Percentiles rank a stretch among this genome's conserved stretches.
These are phyloP conservation scores for Quercus ilex DNA, from an alignment of 306 rosid species.

Conservation along the genomic window DNA sequence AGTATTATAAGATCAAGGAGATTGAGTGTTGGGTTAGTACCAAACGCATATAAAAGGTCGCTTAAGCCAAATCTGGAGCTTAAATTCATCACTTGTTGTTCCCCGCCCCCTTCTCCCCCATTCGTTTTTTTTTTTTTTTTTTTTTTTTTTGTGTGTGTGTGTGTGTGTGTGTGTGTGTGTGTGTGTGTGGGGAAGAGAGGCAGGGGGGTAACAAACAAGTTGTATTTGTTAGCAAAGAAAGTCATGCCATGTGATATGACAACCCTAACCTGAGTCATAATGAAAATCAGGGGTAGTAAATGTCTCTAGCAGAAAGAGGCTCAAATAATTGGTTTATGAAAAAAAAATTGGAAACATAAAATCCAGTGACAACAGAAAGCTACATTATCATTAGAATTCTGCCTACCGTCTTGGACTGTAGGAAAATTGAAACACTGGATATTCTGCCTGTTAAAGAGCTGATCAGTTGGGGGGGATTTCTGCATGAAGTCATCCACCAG, in stretches of 20 bases:
- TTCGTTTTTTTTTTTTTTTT: no score
- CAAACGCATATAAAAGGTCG: neutral
- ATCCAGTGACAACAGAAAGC: neutral
- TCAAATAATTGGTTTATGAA: neutral
- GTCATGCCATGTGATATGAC: neutral
- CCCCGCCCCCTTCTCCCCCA: no score
- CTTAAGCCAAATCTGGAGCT: no score
- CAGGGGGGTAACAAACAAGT: neutral
- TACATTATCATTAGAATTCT: constrained; percentile 13
- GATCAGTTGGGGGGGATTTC: constrained; percentile 75
- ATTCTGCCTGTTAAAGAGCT: constrained; percentile 64
- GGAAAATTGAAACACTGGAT: constrained; percentile 77
- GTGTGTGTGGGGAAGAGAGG: neutral
- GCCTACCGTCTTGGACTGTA: constrained; percentile 78
- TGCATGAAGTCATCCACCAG: constrained; percentile 98
- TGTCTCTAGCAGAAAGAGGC: neutral
- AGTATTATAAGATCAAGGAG: neutral
- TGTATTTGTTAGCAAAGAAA: no score
- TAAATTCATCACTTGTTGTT: no score
- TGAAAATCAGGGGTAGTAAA: neutral
- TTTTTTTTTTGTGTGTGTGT: no score
- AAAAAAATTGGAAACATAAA: neutral
- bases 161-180: no score
- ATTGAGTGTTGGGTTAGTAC: neutral
- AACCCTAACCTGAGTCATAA: neutral